Conservation (phyloP, 2,329 filamentous ascomycete species). For the Aureobasidium zeae region DNA sequence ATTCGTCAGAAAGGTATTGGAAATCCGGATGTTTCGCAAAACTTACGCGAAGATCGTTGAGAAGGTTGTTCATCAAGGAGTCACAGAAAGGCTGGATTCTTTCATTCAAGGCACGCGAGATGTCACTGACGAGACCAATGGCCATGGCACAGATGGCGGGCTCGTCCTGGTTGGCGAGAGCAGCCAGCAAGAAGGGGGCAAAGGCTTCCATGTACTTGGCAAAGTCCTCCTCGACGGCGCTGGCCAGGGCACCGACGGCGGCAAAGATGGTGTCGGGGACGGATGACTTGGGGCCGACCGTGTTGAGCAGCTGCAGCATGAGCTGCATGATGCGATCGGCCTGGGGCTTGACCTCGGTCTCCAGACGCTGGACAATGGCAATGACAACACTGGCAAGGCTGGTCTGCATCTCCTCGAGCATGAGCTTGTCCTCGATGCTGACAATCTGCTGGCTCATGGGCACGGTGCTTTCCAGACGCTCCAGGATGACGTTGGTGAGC, state of each 20-base stretch:
- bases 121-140: constrained; percentile 93
- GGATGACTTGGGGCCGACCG: constrained; percentile 73
- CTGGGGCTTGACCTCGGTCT: constrained; percentile 81
- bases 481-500: constrained; percentile 78
- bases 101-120: constrained; percentile 81
- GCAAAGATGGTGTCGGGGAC: constrained; percentile 93
- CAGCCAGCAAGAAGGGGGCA: constrained; percentile 83
- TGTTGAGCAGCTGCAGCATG: constrained; percentile 69
- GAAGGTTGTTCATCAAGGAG: constrained; percentile 93
- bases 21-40: constrained; percentile 39
- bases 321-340: constrained; percentile 91
- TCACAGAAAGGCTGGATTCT: constrained; percentile 93
- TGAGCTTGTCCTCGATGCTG: constrained; percentile 92
- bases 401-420: constrained; percentile 94
- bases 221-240: constrained; percentile 85
- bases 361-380: constrained; percentile 81
- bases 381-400: constrained; percentile 86
- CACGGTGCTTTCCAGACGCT: constrained; percentile 83
- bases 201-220: constrained; percentile 97
- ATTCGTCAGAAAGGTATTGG: constrained; percentile 33
- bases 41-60: constrained; percentile 66
- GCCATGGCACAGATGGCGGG: constrained; percentile 91
- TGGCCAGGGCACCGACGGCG: constrained; percentile 83
- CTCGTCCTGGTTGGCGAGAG: constrained; percentile 91
- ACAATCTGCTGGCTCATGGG: constrained; percentile 87